Base-by-base conservation (phyloP, 805 yeast genomes). In the Candida sithepensis region DNA sequence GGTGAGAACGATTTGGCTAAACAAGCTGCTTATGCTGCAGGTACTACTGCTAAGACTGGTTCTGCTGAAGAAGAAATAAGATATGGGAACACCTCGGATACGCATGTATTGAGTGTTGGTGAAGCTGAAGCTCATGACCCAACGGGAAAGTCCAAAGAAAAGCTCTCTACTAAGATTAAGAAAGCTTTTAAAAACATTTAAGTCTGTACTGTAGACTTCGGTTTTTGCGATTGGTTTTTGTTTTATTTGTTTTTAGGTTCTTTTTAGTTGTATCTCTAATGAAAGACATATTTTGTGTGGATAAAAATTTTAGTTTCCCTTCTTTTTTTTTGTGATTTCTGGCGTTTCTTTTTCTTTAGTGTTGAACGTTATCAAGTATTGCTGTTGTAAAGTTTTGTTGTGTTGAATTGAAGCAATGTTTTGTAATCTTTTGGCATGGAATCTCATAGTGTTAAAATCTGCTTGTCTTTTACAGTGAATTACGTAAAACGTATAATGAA, bases 1-100 rank as follows among this genome's bases (percentile, higher is more conserved):
- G 49, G 49, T 42, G 54, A 56, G 41, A 56, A 56, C 30, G 26
- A 49, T 13, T 43, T 50, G 44, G 60, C 60, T 23, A 51, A 36
- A 26, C 50, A 42, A 26, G 57, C 61, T 19, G 60, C 61, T 12
- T 34, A 42, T 24, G 46, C 40, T 44, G 52, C 53, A 22, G 49
- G 39, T 18, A 42, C 28, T 22, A 39, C 21, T 4, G 12, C 30
- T 7, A 22, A 14, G 4, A 4, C 61, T 18, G 45, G 39, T 4
- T 13, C 61, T 18, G 45, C 36, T 18, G 46, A 38, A 5, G 42
- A 36, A 4, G 50, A 39, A 13, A 3, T 34, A 18, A 12, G 37
- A 7, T 37, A 42, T 9, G 43, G 28, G 8, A 34, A 34, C 7
- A 42, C 43, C 12, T 39, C 41, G 14, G 49, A 44, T 23, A 45